phyloP scores from a whole-genome alignment of 2,329 filamentous ascomycete genomes.

The Phoma sp. region DNA sequence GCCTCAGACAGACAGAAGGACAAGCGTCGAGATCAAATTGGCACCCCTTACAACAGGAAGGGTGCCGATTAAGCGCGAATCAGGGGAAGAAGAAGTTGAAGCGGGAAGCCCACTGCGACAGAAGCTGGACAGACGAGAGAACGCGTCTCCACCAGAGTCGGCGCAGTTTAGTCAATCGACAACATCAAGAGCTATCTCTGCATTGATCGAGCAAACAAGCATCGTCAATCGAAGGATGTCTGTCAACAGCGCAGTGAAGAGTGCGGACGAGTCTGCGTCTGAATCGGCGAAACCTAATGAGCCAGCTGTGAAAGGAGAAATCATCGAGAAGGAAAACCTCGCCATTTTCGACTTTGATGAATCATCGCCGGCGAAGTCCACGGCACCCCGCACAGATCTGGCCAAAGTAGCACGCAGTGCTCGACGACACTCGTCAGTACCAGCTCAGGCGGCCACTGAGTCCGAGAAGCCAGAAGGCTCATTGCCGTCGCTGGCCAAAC shows the following conservation, averaged over 20 bases:
- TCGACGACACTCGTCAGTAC: slow-evolving; percentile 44
- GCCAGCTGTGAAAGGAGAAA: slow-evolving; percentile 19
- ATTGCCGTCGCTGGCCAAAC: slow-evolving; percentile 33
- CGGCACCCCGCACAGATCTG: slow-evolving; percentile 33
- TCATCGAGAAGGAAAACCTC: slow-evolving; percentile 29
- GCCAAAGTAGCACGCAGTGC: slow-evolving; percentile 36
- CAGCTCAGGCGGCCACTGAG: slow-evolving; percentile 20
- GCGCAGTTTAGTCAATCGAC: slow-evolving; percentile 33
- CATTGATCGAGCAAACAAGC: slow-evolving; percentile 40
- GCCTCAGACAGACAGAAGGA: slow-evolving; percentile 27
- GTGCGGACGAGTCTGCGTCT: slow-evolving; percentile 3
- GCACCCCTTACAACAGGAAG: slow-evolving; percentile 28
- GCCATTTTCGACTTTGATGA: slow-evolving; percentile 49
- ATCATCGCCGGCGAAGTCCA: slow-evolving; percentile 36
- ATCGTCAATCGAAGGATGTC: slow-evolving; percentile 31
- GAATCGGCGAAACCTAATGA: slow-evolving; percentile 11
- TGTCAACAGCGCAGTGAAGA: slow-evolving; percentile 1
- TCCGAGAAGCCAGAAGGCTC: slow-evolving; percentile 23
- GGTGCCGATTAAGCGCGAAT: slow-evolving; percentile 37
- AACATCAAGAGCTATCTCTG: slow-evolving; percentile 42
- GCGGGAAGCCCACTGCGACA: slow-evolving; percentile 45
- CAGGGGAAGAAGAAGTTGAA: slow-evolving; percentile 36
- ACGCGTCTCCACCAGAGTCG: slow-evolving; percentile 21
- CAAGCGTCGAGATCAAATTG: slow-evolving; percentile 33
- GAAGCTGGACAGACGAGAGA: slow-evolving; percentile 37